Percentiles rank a stretch among this genome's conserved stretches.
phyloP scores from a whole-genome alignment of 805 yeast genomes.

The Metschnikowia baotianmanensis region DNA sequence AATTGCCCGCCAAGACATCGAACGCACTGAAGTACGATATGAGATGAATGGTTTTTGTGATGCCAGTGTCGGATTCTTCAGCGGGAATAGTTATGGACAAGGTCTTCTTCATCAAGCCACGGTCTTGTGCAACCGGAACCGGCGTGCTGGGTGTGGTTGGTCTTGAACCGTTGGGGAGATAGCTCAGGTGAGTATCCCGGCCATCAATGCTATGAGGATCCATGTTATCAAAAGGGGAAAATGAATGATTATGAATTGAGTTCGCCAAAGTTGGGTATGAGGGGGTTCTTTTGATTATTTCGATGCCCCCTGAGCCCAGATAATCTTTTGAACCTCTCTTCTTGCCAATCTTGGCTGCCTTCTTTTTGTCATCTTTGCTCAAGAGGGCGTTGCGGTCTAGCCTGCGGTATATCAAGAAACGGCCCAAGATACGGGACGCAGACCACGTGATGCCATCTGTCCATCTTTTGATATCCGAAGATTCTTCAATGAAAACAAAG shows the following conservation, averaged over 20 bases:
- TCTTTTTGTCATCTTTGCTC: slow-evolving; percentile 45
- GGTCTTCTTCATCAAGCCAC: slow-evolving; percentile 81
- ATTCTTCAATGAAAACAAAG: slow-evolving; percentile 81
- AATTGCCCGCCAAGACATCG: slow-evolving; percentile 61
- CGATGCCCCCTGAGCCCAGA: not conserved
- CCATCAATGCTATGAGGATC: not conserved
- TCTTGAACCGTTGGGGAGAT: not conserved
- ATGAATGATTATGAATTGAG: not conserved
- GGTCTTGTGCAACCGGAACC: slow-evolving; percentile 8
- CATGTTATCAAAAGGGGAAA: slow-evolving; percentile 6
- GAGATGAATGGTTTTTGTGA: slow-evolving; percentile 59
- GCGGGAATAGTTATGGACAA: slow-evolving; percentile 55
- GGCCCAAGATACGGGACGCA: slow-evolving; percentile 82
- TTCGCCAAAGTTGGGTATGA: not conserved
- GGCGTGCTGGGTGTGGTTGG: not conserved
- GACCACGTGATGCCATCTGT: slow-evolving; percentile 96
- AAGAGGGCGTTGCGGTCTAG: slow-evolving; percentile 36
- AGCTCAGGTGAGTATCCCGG: not conserved
- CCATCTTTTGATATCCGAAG: slow-evolving; percentile 88
- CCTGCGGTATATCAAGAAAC: slow-evolving; percentile 82
- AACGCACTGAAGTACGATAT: slow-evolving; percentile 75
- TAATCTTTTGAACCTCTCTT: slow-evolving; percentile 1
- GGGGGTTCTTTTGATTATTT: not conserved
- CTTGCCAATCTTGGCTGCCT: slow-evolving; percentile 23
- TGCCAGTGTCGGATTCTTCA: slow-evolving; percentile 24